A percentile compares a stretch with the other conserved stretches of the same genome.
phyloP scores from a whole-genome alignment of 1,284 basidiomycete genomes.

The Tilletia indica region DNA sequence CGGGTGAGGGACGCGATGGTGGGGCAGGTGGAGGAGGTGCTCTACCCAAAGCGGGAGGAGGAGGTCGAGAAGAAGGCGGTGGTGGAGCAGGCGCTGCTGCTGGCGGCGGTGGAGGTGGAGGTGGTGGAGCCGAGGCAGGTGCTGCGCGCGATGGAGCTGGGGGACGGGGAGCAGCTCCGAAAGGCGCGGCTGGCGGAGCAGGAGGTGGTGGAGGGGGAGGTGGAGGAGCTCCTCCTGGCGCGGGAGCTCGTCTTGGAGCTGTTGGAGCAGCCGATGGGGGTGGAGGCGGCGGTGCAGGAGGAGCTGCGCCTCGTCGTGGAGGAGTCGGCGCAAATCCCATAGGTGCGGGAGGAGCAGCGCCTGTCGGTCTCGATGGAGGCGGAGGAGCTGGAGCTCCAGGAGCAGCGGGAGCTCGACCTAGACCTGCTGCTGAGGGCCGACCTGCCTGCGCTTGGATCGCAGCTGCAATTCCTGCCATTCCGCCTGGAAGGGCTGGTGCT shows the following conservation, averaged over 20 bases:
- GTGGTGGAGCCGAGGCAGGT: slow-evolving; percentile 9
- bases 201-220: slow-evolving; percentile 20
- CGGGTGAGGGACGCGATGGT: slow-evolving; percentile 1
- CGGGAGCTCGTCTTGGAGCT: neutral
- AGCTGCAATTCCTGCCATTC: neutral
- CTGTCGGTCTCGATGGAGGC: neutral
- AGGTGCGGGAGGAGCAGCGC: neutral
- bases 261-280: neutral
- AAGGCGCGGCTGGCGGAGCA: neutral
- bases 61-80: neutral
- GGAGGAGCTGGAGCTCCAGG: slow-evolving; percentile 26
- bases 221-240: slow-evolving; percentile 9
- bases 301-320: neutral
- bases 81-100: neutral
- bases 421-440: slow-evolving; percentile 21
- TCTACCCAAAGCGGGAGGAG: neutral
- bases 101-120: neutral
- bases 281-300: slow-evolving; percentile 3
- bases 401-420: slow-evolving; percentile 15
- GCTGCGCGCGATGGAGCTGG: slow-evolving; percentile 3
- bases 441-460: slow-evolving; percentile 22
- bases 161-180: neutral
- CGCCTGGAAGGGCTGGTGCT: neutral
- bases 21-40: neutral
- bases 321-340: slow-evolving; percentile 66